Percentiles rank a stretch among this genome's conserved stretches.
Conservation (phyloP, 768 basidiomycete species). For the Boletus coccyginus region DNA sequence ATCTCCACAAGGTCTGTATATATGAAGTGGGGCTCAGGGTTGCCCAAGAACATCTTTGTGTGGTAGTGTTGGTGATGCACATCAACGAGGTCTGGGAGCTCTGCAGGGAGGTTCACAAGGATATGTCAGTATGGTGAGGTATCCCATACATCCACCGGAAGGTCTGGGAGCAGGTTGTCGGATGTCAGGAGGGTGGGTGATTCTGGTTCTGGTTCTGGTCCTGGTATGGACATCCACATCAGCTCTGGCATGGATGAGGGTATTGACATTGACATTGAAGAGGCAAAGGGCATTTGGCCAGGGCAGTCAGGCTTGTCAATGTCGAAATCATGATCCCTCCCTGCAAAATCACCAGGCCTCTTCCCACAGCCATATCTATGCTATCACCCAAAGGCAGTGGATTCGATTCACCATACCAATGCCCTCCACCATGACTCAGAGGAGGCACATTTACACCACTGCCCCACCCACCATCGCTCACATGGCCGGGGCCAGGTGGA, state of each 20-base stretch:
- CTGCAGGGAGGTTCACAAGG: constrained; percentile 47
- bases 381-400: constrained; percentile 39
- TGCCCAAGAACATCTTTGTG: background rate
- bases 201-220: no score
- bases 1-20: constrained; percentile 49
- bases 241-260: background rate
- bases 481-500: constrained; percentile 34
- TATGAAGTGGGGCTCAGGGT: constrained; percentile 36
- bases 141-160: constrained; percentile 57
- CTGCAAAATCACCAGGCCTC: constrained; percentile 31
- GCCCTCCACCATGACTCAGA: constrained; percentile 59
- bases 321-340: constrained; percentile 36
- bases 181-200: background rate
- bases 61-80: background rate
- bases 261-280: constrained; percentile 2
- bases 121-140: constrained; percentile 55
- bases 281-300: constrained; percentile 8
- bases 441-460: constrained; percentile 35
- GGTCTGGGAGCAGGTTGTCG: constrained; percentile 63
- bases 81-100: constrained; percentile 26
- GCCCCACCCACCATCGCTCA: constrained; percentile 51
- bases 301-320: constrained; percentile 4
- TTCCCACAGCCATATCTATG: constrained; percentile 46
- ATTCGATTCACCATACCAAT: constrained; percentile 74
- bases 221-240: no score